Percentiles rank a stretch among this genome's conserved stretches.
Evolutionary conservation across 2,329 filamentous ascomycete genomes (phyloP).

Genomic region (Xylaria arbuscula): DNA sequence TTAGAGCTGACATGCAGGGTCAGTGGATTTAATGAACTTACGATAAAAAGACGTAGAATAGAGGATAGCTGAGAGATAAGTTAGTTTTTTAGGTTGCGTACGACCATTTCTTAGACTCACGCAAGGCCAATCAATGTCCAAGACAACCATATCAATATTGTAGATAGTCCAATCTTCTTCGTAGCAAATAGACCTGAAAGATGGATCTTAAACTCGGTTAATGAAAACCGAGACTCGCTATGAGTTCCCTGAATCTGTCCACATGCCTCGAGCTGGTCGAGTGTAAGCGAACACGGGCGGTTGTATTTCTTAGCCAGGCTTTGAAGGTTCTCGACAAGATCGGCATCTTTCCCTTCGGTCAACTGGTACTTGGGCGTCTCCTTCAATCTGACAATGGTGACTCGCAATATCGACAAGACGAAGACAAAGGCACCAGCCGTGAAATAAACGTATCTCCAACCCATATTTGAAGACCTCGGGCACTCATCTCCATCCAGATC

Average conservation of each 20-base stretch:
- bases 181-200: conserved; percentile 73
- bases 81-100: conserved; percentile 32
- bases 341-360: conserved; percentile 62
- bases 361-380: conserved; percentile 71
- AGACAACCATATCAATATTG: conserved; percentile 72
- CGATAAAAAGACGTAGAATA: conserved; percentile 80
- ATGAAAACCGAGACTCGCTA: conserved; percentile 50
- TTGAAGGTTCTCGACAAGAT: conserved; percentile 59
- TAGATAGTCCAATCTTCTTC: conserved; percentile 68
- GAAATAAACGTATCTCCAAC: conserved; percentile 63
- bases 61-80: conserved; percentile 59
- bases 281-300: conserved; percentile 56
- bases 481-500: conserved; percentile 52
- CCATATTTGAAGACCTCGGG: conserved; percentile 58
- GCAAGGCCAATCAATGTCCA: conserved; percentile 78
- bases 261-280: conserved; percentile 59
- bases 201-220: conserved; percentile 60
- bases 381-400: conserved; percentile 65
- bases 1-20: conserved; percentile 10
- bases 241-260: conserved; percentile 56
- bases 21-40: conserved; percentile 46
- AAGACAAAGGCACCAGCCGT: conserved; percentile 60
- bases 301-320: conserved; percentile 54
- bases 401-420: conserved; percentile 63
- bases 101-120: conserved; percentile 49